phyloP scores from a whole-genome alignment of 108 stramenopile genomes.

The Cylindrotheca closterium region DNA sequence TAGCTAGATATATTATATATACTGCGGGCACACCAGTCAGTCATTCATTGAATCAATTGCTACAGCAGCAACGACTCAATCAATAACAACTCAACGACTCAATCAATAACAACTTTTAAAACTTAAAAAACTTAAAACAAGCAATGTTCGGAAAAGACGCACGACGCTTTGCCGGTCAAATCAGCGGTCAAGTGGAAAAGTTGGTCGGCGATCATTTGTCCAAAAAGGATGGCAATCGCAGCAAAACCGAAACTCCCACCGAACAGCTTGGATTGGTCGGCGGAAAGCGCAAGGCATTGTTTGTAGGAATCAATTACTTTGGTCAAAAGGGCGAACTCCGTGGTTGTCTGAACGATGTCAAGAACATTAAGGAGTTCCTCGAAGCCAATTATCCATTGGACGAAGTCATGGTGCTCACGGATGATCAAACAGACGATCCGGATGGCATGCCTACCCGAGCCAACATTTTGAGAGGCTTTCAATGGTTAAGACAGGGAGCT shows the following conservation, averaged over 20 bases:
- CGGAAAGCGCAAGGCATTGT: constrained; percentile 54
- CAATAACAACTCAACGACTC: too few species aligned
- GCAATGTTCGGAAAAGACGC: constrained; percentile 11
- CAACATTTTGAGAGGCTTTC: constrained; percentile 62
- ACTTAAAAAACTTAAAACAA: too few species aligned
- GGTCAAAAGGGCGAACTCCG: constrained; percentile 74
- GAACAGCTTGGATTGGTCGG: constrained; percentile 17
- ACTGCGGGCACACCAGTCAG: too few species aligned
- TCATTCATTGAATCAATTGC: too few species aligned
- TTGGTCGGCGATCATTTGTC: constrained; percentile 1
- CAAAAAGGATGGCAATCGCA: neutral
- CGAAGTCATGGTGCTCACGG: constrained; percentile 73
- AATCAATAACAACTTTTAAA: too few species aligned
- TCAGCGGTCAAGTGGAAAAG: constrained; percentile 10
- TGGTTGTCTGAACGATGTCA: constrained; percentile 35
- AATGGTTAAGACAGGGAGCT: constrained; percentile 41
- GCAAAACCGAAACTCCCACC: neutral
- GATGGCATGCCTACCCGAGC: constrained; percentile 43
- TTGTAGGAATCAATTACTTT: constrained; percentile 83
- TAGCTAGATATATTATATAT: too few species aligned
- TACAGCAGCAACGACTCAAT: too few species aligned
- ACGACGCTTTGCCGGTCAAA: constrained; percentile 2
- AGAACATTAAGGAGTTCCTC: constrained; percentile 16
- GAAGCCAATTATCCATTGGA: constrained; percentile 12
- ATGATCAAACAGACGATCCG: constrained; percentile 44